A percentile compares a stretch with the other conserved stretches of the same genome.
These are phyloP conservation scores for Russula brevipes DNA, from an alignment of 768 basidiomycete species.

Conservation along the genomic window DNA sequence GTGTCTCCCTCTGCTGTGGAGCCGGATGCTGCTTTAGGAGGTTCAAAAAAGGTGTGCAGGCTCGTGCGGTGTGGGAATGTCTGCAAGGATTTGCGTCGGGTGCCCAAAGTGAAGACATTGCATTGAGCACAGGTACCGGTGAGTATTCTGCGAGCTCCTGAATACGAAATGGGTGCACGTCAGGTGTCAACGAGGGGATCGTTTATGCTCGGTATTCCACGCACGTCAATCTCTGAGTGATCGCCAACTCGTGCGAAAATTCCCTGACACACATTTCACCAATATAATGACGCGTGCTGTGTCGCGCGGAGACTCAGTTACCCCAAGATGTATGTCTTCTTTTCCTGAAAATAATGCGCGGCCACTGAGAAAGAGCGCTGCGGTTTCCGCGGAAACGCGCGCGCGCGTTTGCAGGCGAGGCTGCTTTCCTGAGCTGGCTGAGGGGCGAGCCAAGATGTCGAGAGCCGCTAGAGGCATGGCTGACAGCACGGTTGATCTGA, in stretches of 20 bases:
- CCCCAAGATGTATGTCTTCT: constrained; percentile 92
- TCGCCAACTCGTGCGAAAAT: constrained; percentile 95
- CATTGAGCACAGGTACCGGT: constrained; percentile 91
- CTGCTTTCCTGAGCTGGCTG: constrained; percentile 34
- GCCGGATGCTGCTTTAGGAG: constrained; percentile 1
- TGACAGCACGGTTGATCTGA: constrained; percentile 65
- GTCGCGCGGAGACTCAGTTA: constrained; percentile 85
- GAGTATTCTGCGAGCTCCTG: constrained; percentile 90
- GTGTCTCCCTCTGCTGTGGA: constrained; percentile 15
- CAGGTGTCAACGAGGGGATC: background rate
- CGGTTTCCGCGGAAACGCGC: constrained; percentile 82
- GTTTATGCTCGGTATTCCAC: constrained; percentile 23
- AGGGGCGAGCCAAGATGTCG: constrained; percentile 64
- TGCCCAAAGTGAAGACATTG: constrained; percentile 94
- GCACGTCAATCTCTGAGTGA: constrained; percentile 88
- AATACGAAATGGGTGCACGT: background rate
- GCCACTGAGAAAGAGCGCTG: constrained; percentile 74
- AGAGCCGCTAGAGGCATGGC: constrained; percentile 58
- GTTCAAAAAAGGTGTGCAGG: constrained; percentile 51
- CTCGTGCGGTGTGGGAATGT: constrained; percentile 86
- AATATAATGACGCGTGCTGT: constrained; percentile 67
- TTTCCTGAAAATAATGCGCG: constrained; percentile 83
- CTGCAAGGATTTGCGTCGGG: constrained; percentile 92
- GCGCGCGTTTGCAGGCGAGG: constrained; percentile 59
- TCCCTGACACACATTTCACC: constrained; percentile 89